These are phyloP conservation scores for Gardenia jasminoides DNA, from an alignment of 257 asterid genomes.

Conservation along the genomic window DNA sequence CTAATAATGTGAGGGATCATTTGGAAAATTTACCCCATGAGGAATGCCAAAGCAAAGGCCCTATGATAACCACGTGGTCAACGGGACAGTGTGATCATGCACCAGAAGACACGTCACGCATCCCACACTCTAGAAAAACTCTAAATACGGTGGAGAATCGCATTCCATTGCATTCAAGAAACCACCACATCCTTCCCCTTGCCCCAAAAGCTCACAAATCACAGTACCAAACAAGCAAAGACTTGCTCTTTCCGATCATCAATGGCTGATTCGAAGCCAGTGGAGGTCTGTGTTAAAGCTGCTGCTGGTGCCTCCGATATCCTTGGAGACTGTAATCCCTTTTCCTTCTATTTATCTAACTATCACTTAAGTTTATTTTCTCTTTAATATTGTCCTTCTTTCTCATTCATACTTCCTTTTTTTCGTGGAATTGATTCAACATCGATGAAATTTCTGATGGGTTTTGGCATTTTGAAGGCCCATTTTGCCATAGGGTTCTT, in stretches of 20 bases:
- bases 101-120: conserved; percentile 1
- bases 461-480: conserved; percentile 43
- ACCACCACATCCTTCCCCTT: background rate
- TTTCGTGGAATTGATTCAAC: background rate
- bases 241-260: background rate
- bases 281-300: conserved; percentile 70
- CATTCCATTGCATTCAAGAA: background rate
- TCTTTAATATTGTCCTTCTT: background rate
- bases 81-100: background rate
- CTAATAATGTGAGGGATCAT: too few relatives aligned
- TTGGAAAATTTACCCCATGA: too few relatives aligned
- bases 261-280: conserved; percentile 51
- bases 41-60: too few relatives aligned
- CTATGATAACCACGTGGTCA: too few relatives aligned
- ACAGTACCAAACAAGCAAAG: background rate
- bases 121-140: background rate
- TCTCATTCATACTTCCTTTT: background rate
- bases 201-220: background rate
- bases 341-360: background rate
- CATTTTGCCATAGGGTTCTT: conserved; percentile 68
- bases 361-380: background rate
- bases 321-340: conserved; percentile 67
- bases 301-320: conserved; percentile 60
- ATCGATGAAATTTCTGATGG: conserved; percentile 4
- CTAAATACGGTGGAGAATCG: background rate